Conservation (phyloP, 2,329 filamentous ascomycete species). For the Periconia sp. region DNA sequence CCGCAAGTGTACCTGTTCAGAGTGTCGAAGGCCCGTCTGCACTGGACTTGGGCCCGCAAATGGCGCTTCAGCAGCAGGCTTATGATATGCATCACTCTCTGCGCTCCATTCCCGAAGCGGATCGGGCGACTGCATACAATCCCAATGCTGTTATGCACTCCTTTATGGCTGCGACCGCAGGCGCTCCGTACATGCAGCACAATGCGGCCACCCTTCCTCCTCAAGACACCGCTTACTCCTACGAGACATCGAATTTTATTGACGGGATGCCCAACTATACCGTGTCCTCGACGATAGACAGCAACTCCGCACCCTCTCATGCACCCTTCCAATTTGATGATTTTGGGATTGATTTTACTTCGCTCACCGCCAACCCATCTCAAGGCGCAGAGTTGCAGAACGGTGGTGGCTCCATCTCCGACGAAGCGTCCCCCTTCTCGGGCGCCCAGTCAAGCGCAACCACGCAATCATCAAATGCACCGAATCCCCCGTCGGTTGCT, state of each 20-base stretch:
- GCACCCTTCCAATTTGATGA: slow-evolving; percentile 30
- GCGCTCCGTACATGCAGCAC: slow-evolving; percentile 36
- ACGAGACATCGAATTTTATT: slow-evolving; percentile 15
- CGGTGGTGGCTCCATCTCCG: slow-evolving; percentile 33
- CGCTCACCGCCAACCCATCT: slow-evolving; percentile 25
- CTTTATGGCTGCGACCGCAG: slow-evolving; percentile 38
- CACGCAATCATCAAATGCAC: slow-evolving; percentile 35
- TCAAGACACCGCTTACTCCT: slow-evolving; percentile 28
- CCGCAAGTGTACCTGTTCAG: slow-evolving; percentile 36
- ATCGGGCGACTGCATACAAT: slow-evolving; percentile 27
- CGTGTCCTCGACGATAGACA: slow-evolving; percentile 23
- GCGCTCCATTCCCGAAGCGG: slow-evolving; percentile 36
- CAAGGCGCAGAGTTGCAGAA: slow-evolving; percentile 29
- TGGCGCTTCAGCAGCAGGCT: slow-evolving; percentile 34
- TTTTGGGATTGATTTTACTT: slow-evolving; percentile 29
- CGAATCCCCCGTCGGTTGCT: slow-evolving; percentile 34
- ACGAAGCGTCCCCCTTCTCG: slow-evolving; percentile 40
- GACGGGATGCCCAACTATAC: slow-evolving; percentile 24
- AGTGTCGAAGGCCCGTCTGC: slow-evolving; percentile 32
- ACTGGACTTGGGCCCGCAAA: slow-evolving; percentile 33
- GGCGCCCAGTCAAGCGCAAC: slow-evolving; percentile 32
- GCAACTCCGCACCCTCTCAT: slow-evolving; percentile 22
- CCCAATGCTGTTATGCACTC: slow-evolving; percentile 40
- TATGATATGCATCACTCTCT: slow-evolving; percentile 39
- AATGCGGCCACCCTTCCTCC: slow-evolving; percentile 22